phyloP scores from a whole-genome alignment of 805 yeast genomes.

The Spencermartinsiella europaea region DNA sequence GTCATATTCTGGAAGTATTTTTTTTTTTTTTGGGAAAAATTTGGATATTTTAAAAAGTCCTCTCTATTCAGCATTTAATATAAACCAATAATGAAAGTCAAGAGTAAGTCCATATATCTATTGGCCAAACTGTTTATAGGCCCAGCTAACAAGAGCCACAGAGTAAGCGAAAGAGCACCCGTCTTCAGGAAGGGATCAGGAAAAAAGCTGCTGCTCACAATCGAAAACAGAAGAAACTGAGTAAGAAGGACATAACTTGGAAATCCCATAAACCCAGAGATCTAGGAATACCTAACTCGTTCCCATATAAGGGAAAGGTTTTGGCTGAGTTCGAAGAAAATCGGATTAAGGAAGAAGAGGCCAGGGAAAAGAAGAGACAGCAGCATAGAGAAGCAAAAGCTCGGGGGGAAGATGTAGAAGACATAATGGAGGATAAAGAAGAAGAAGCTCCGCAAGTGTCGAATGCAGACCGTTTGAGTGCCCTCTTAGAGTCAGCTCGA shows the following conservation, averaged over 20 bases:
- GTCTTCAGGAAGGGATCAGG: slow-evolving; percentile 93
- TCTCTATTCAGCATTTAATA: too few species aligned
- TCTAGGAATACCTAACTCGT: slow-evolving; percentile 90
- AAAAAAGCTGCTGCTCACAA: slow-evolving; percentile 92
- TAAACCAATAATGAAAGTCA: slow-evolving; percentile 19
- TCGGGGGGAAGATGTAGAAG: slow-evolving; percentile 37
- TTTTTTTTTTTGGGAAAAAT: slow-evolving; percentile 2
- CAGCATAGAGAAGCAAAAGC: slow-evolving; percentile 32
- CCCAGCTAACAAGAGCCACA: slow-evolving; percentile 11
- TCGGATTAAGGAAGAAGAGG: slow-evolving; percentile 42
- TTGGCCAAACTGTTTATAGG: not conserved
- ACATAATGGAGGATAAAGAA: slow-evolving; percentile 29
- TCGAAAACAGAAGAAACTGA: slow-evolving; percentile 72
- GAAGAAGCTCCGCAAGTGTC: slow-evolving; percentile 28
- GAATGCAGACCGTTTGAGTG: slow-evolving; percentile 59
- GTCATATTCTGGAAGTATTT: too few species aligned
- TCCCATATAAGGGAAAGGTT: slow-evolving; percentile 88
- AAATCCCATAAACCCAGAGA: slow-evolving; percentile 77
- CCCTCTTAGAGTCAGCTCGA: slow-evolving; percentile 85
- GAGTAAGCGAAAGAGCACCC: slow-evolving; percentile 85
- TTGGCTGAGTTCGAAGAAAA: slow-evolving; percentile 48
- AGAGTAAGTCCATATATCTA: slow-evolving; percentile 9
- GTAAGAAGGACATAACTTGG: slow-evolving; percentile 94
- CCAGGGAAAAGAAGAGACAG: slow-evolving; percentile 34
- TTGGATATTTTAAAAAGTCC: not conserved